Base-by-base conservation (phyloP, 176 grass and related monocot genomes). In the Oryza nivara region DNA sequence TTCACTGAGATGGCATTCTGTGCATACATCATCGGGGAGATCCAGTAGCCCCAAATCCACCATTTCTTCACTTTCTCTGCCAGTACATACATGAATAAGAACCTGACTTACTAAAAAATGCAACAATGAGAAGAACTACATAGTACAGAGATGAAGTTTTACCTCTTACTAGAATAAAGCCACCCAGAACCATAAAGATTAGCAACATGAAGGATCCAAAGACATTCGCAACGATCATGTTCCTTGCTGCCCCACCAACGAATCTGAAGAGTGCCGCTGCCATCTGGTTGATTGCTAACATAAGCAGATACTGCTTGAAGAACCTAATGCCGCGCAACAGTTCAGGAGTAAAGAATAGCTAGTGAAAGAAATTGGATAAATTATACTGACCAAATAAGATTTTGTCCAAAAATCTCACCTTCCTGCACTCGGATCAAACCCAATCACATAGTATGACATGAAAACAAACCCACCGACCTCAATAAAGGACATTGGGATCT, bases 41-140 rank as follows among this genome's bases (percentile, higher is more conserved):
- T 89, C 96, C 96, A 98, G 80, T 95, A 98, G 26, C 93, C 96
- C 96, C 96, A 98, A 26, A 92, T 96, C 96, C 96, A 98, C 96
- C 96, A 97, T 88, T 94, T 93, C 81, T 96, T 96, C 38, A 99
- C 85, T 73, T 96, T 74, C 0, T 92, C 96, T 99, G 88, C 51
- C 56, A 22, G 47, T 70, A 14, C 82, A 38, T 22, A 61, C 20
- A 22, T 61, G 9, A 61, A 61, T 60, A 60, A 60, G 56, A 61
- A 61, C 20, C 56, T 22, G 54, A 6, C 2, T 22, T 61, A 7
- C 12, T 22, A 61, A 15, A 61, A 52, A 69, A 81, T 66, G 20
- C 48, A 30, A 67, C 4, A 69, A 36, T 47, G 22, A 9, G 40
- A 67, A 23, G 75, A 72, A 19, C 40, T 46, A 1, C 16, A 82